Conservation (phyloP, 192 early-diverging fungal species). For the Rhizophagus prolifer region DNA sequence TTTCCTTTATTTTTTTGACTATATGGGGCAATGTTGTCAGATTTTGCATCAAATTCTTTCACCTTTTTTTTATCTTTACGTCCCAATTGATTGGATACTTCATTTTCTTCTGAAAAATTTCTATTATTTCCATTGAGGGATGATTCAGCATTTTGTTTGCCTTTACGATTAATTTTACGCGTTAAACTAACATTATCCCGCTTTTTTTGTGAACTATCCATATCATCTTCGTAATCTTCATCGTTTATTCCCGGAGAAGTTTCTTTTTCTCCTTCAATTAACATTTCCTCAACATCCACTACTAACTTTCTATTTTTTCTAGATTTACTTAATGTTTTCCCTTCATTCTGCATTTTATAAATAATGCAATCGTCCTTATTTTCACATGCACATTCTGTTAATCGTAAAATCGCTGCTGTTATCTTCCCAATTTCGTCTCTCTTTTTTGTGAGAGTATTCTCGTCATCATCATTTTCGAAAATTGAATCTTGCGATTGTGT, state of each 20-base stretch:
- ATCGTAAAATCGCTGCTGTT: constrained; percentile 38
- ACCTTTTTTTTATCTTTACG: not conserved
- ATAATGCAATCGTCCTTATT: constrained; percentile 43
- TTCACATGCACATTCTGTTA: constrained; percentile 50
- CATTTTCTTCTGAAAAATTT: not conserved
- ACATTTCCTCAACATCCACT: not conserved
- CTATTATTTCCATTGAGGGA: not conserved
- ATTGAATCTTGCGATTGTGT: constrained; percentile 29
- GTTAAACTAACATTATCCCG: not conserved
- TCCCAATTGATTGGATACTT: not conserved
- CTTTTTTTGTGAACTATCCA: not conserved
- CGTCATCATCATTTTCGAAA: constrained; percentile 34
- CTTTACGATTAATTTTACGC: not conserved
- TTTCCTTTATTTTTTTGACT: not conserved
- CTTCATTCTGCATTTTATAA: constrained; percentile 42
- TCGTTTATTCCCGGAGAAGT: not conserved
- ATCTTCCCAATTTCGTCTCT: constrained; percentile 36
- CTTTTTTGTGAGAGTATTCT: constrained; percentile 15
- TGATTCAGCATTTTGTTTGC: not conserved
- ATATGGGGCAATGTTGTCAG: not conserved
- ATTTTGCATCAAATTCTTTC: not conserved
- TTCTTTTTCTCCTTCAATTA: not conserved
- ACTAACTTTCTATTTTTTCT: not conserved
- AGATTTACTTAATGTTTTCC: constrained; percentile 19
- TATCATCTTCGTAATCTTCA: constrained; percentile 2